Conservation (phyloP, 148 eudicot genomes). For the Drosera capensis region DNA sequence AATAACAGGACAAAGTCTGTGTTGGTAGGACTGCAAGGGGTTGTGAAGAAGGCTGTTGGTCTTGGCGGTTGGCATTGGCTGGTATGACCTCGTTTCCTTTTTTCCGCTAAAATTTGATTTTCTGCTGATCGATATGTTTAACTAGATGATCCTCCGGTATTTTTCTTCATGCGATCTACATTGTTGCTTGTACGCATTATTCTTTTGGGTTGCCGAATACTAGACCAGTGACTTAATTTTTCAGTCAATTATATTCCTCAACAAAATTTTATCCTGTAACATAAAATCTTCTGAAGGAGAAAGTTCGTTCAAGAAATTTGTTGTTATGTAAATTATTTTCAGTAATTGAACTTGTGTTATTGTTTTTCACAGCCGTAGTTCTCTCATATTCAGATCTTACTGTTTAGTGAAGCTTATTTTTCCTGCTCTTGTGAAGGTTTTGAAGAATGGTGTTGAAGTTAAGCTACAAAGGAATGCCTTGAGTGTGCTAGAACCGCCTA, state of each 20-base stretch:
- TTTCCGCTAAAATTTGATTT: constrained; percentile 2
- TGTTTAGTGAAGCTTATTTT: not conserved
- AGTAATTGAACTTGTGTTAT: no score
- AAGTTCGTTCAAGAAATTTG: no score
- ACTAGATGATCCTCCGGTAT: no score
- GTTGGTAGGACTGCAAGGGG: constrained; percentile 92
- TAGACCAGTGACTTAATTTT: no score
- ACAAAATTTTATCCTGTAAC: no score
- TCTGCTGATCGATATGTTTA: not conserved
- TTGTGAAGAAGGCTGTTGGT: constrained; percentile 96
- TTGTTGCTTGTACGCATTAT: no score
- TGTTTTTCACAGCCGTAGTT: not conserved
- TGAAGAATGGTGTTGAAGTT: constrained; percentile 94
- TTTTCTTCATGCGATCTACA: not conserved
- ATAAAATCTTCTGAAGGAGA: no score
- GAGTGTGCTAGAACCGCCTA: constrained; percentile 78
- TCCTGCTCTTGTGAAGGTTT: no score
- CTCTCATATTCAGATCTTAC: not conserved
- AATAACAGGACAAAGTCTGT: constrained; percentile 94
- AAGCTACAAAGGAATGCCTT: constrained; percentile 93
- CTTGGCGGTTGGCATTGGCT: constrained; percentile 99
- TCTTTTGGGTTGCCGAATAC: no score
- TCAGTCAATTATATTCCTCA: no score
- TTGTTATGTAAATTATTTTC: no score
- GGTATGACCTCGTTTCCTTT: constrained; percentile 24